Evolutionary conservation across 2,329 filamentous ascomycete species (phyloP).

Genomic region (Eutypa lata): DNA sequence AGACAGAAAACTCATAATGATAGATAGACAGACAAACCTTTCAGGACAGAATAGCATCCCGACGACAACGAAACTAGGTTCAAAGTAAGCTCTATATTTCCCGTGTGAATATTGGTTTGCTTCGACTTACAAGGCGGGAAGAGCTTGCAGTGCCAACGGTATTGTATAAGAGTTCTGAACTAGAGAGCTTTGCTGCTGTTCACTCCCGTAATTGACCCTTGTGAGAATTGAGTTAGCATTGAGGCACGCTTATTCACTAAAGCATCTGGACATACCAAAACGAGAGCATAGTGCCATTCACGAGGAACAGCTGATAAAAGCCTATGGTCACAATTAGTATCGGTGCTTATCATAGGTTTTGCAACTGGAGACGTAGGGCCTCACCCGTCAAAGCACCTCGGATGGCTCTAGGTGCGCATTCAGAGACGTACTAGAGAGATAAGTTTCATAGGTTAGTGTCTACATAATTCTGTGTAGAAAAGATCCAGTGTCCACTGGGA

Average conservation of each 20-base stretch:
- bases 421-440: slow-evolving; percentile 37
- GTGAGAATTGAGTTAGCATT: slow-evolving; percentile 26
- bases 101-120: neutral
- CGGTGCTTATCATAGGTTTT: neutral
- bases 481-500: neutral
- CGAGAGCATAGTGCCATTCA: slow-evolving; percentile 40
- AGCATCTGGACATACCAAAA: slow-evolving; percentile 32
- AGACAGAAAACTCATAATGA: no score
- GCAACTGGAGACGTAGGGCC: slow-evolving; percentile 5
- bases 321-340: slow-evolving; percentile 21
- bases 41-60: slow-evolving; percentile 61
- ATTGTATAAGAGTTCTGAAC: slow-evolving; percentile 53
- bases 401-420: slow-evolving; percentile 48
- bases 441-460: neutral
- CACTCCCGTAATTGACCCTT: slow-evolving; percentile 54
- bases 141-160: slow-evolving; percentile 61
- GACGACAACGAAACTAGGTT: slow-evolving; percentile 44
- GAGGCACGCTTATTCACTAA: no score
- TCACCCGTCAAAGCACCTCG: slow-evolving; percentile 46
- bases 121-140: slow-evolving; percentile 52
- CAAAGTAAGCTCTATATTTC: neutral
- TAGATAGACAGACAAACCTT: slow-evolving; percentile 34
- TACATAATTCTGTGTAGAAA: neutral
- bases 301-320: slow-evolving; percentile 49
- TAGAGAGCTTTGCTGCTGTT: slow-evolving; percentile 24